Percentiles rank a stretch among this genome's conserved stretches.
These are phyloP conservation scores for Clathrus columnatus DNA, from an alignment of 768 basidiomycete species.

Conservation along the genomic window DNA sequence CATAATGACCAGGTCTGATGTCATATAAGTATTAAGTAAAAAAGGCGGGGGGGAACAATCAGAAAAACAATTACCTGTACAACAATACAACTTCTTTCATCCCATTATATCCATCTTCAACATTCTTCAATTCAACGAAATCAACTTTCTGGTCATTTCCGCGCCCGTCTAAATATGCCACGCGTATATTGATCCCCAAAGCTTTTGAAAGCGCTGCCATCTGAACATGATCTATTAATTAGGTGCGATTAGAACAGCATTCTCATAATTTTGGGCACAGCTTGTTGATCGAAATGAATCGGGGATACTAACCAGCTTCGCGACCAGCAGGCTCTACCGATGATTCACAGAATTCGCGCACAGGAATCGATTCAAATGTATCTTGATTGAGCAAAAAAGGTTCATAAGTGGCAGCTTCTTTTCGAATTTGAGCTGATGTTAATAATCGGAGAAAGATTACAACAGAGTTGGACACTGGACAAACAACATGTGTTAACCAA, in stretches of 20 bases:
- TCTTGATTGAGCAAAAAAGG: conserved; percentile 76
- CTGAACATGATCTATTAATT: conserved; percentile 60
- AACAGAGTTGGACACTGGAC: conserved; percentile 59
- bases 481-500: neutral
- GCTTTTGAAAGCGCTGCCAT: conserved; percentile 69
- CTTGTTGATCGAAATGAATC: neutral
- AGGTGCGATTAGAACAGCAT: neutral
- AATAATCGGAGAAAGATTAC: conserved; percentile 75
- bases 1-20: conserved; percentile 82
- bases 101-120: conserved; percentile 27
- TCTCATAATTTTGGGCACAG: no score
- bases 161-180: conserved; percentile 77
- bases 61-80: conserved; percentile 72
- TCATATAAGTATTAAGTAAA: conserved; percentile 1
- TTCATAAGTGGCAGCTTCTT: conserved; percentile 49
- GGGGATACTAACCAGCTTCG: conserved; percentile 51
- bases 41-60: no score
- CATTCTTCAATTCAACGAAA: conserved; percentile 57
- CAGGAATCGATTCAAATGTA: conserved; percentile 44
- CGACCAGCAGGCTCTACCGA: conserved; percentile 72
- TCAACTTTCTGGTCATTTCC: conserved; percentile 41
- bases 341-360: conserved; percentile 61
- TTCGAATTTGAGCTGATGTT: conserved; percentile 75
- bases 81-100: conserved; percentile 55
- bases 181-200: conserved; percentile 53